Percentiles rank a stretch among this genome's conserved stretches.
Conservation (phyloP, 148 eudicot genomes). For the Diospyros lotus region DNA sequence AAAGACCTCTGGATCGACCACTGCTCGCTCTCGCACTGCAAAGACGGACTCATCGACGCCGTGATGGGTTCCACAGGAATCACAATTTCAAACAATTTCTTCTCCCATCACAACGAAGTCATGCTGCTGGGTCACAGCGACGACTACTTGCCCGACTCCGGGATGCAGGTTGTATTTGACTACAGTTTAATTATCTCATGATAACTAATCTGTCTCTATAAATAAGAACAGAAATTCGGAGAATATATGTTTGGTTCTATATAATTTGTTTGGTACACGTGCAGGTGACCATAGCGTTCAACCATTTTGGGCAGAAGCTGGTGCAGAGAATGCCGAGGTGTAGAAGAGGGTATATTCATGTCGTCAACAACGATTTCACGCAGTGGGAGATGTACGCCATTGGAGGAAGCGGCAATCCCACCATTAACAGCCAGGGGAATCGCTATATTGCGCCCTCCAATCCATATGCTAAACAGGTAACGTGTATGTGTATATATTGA, state of each 20-base stretch:
- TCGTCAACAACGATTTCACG: constrained; percentile 14
- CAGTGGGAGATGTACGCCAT: constrained; percentile 15
- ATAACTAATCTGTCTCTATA: too few relatives aligned
- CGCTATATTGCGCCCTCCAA: constrained; percentile 7
- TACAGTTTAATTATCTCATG: too few relatives aligned
- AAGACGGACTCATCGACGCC: constrained; percentile 24
- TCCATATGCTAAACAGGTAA: constrained; percentile 8
- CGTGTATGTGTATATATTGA: neutral
- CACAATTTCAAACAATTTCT: constrained; percentile 21
- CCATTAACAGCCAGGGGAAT: constrained; percentile 17
- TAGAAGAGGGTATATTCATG: constrained; percentile 11
- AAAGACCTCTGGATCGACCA: constrained; percentile 31
- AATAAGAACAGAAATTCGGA: too few relatives aligned
- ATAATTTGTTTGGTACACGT: too few relatives aligned
- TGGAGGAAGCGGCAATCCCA: constrained; percentile 17
- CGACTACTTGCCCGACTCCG: constrained; percentile 23
- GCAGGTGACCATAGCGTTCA: constrained; percentile 17
- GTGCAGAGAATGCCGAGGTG: constrained; percentile 16
- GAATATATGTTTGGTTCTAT: too few relatives aligned
- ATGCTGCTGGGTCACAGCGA: constrained; percentile 31
- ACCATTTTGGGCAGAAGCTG: constrained; percentile 11
- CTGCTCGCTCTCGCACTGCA: constrained; percentile 25
- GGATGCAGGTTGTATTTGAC: constrained; percentile 9
- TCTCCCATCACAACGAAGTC: constrained; percentile 28
- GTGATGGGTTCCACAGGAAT: constrained; percentile 25